These are phyloP conservation scores for Cyclotella cryptica DNA, from an alignment of 108 stramenopile species.

Conservation along the genomic window DNA sequence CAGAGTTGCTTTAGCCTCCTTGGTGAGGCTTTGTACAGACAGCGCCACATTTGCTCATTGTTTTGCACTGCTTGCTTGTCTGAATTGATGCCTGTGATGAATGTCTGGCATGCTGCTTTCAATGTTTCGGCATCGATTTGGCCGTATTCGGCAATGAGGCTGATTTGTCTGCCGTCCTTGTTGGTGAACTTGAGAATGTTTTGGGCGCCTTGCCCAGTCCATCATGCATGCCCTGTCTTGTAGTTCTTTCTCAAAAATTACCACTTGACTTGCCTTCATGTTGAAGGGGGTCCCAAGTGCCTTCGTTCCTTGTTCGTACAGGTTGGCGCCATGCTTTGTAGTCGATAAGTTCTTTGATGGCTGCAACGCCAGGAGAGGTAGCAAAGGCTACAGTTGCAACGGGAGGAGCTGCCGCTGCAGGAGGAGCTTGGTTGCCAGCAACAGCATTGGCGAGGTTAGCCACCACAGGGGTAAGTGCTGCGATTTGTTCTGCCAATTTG, in stretches of 20 bases:
- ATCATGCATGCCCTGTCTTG: neutral
- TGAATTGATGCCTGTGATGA: no score
- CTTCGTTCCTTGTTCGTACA: no score
- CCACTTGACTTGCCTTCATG: neutral
- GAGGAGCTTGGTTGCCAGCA: neutral
- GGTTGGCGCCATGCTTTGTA: neutral
- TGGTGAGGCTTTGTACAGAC: neutral
- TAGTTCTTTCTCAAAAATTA: neutral
- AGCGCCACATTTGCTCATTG: constrained; percentile 1
- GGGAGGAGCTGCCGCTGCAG: no score
- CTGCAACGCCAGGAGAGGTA: neutral
- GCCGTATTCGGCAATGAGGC: neutral
- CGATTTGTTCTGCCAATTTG: no score
- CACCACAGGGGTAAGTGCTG: no score
- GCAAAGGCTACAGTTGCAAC: neutral
- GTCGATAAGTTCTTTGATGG: neutral
- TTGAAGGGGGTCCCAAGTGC: no score
- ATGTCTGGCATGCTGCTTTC: neutral
- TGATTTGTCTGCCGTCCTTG: neutral
- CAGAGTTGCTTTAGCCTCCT: neutral
- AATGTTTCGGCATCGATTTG: neutral
- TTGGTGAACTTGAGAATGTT: constrained; percentile 2
- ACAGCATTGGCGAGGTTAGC: no score
- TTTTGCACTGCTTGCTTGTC: neutral
- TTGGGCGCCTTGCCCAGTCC: neutral